phyloP scores from a whole-genome alignment of 495 filamentous ascomycete genomes.

The Annulohypoxylon nitens region DNA sequence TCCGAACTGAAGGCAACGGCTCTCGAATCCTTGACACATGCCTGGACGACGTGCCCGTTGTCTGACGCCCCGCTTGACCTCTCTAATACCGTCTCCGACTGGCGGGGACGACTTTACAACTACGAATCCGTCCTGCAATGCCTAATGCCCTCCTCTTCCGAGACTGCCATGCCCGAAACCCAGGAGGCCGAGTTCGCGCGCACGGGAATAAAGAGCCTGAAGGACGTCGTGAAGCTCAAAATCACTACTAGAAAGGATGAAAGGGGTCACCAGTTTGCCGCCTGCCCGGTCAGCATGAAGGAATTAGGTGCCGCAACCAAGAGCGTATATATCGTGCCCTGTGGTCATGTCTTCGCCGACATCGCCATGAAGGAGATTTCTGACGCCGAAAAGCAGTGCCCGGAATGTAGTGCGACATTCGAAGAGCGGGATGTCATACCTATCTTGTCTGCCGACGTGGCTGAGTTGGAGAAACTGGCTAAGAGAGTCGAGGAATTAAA shows the following conservation, averaged over 20 bases:
- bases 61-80: conserved; percentile 78
- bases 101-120: conserved; percentile 88
- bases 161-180: conserved; percentile 43
- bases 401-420: conserved; percentile 82
- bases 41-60: conserved; percentile 88
- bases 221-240: conserved; percentile 90
- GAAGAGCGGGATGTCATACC: conserved; percentile 81
- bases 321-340: conserved; percentile 92
- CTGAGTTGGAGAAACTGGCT: conserved; percentile 76
- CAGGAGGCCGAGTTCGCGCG: conserved; percentile 72
- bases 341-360: conserved; percentile 94
- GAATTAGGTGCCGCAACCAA: conserved; percentile 82
- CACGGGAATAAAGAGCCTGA: conserved; percentile 79
- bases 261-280: conserved; percentile 68
- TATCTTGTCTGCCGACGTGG: conserved; percentile 78
- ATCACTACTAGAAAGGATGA: conserved; percentile 68
- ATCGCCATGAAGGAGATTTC: conserved; percentile 82
- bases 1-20: conserved; percentile 90
- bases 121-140: conserved; percentile 91
- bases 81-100: conserved; percentile 85
- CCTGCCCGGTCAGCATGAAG: conserved; percentile 91
- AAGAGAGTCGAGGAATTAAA: conserved; percentile 74
- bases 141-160: conserved; percentile 76
- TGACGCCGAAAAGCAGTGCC: conserved; percentile 57
- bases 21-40: conserved; percentile 83